A percentile compares a stretch with the other conserved stretches of the same genome.
These are phyloP conservation scores for Tetraselmis chui DNA, from an alignment of 139 green algal species.

Conservation along the genomic window DNA sequence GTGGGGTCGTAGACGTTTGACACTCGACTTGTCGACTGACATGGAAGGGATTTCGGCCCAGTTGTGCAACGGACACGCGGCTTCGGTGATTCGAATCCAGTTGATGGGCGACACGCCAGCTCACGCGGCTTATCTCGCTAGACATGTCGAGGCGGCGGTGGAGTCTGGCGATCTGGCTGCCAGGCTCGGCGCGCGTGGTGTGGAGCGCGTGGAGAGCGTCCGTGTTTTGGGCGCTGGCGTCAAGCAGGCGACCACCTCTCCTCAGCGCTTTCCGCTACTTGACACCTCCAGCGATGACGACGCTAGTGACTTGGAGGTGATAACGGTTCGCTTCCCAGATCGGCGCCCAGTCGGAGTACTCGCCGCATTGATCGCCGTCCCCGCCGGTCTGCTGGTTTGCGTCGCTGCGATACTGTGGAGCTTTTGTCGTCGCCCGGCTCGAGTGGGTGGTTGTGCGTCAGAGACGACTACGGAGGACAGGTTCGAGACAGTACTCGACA, in stretches of 20 bases:
- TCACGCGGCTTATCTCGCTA: background rate
- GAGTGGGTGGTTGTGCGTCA: no score
- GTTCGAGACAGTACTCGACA: no score
- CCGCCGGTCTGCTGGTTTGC: background rate
- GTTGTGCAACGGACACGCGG: background rate
- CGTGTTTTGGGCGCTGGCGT: background rate
- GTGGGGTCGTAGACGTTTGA: background rate
- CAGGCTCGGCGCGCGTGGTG: background rate
- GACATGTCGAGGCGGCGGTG: background rate
- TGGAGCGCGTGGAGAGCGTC: background rate
- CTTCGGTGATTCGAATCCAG: background rate
- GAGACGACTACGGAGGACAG: no score
- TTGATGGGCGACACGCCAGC: background rate
- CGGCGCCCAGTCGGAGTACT: background rate
- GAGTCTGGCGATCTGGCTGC: background rate
- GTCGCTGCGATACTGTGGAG: background rate
- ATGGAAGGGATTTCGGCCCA: no score
- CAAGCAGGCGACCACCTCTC: background rate
- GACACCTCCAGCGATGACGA: background rate
- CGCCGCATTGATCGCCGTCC: background rate
- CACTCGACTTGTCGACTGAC: background rate
- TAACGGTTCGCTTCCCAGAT: background rate
- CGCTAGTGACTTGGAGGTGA: background rate
- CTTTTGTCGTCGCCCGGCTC: background rate
- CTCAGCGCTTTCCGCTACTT: background rate